Percentiles rank a stretch among this genome's conserved stretches.
Evolutionary conservation across 768 basidiomycete species (phyloP).

Genomic region (Lentinus brumalis): DNA sequence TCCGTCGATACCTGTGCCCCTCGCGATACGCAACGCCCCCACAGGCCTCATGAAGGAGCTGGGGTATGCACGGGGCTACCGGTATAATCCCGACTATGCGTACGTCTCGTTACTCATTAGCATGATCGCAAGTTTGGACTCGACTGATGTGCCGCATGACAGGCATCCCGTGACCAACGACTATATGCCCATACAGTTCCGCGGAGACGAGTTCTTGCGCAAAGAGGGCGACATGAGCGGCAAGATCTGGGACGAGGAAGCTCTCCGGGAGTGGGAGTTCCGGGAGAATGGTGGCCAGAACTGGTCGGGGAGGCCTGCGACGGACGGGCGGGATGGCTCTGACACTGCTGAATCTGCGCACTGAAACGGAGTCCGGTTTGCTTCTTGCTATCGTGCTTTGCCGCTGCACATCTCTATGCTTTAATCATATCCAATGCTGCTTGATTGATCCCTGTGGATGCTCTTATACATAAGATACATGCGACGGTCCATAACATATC

Average conservation of each 20-base stretch:
- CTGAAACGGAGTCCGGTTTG: background rate
- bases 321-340: background rate
- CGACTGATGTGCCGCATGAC: background rate
- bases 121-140: background rate
- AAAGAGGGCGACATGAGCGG: slow-evolving; percentile 39
- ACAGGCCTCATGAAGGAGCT: slow-evolving; percentile 58
- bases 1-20: slow-evolving; percentile 60
- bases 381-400: background rate
- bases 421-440: background rate
- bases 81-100: slow-evolving; percentile 50
- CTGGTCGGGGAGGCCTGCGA: slow-evolving; percentile 37
- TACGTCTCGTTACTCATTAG: slow-evolving; percentile 22
- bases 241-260: slow-evolving; percentile 53
- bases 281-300: slow-evolving; percentile 39
- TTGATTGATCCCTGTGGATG: background rate
- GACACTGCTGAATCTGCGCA: background rate
- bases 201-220: slow-evolving; percentile 39
- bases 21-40: slow-evolving; percentile 77
- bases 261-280: slow-evolving; percentile 47
- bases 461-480: background rate
- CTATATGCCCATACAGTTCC: slow-evolving; percentile 49
- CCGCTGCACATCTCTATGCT: background rate
- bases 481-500: background rate
- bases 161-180: slow-evolving; percentile 57
- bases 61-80: slow-evolving; percentile 50